Conservation (phyloP, 148 eudicot genomes). For the Rhododendron henanense region DNA sequence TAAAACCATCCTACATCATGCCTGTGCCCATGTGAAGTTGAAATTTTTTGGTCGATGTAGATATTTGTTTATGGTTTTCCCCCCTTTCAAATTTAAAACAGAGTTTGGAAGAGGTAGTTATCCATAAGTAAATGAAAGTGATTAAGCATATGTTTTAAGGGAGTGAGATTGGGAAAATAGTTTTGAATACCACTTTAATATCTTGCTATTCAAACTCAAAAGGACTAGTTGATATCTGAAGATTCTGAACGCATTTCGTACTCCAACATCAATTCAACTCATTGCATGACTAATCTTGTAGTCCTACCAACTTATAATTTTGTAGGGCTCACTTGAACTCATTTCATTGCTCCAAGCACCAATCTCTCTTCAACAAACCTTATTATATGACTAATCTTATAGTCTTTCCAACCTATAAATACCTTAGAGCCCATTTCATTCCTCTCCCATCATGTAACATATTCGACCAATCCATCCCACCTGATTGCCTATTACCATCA, state of each 20-base stretch:
- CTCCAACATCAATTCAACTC: neutral
- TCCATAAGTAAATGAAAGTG: neutral
- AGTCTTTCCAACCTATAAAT: neutral
- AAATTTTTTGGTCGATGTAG: neutral
- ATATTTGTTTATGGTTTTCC: neutral
- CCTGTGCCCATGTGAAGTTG: neutral
- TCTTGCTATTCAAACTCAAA: neutral
- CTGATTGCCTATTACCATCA: neutral
- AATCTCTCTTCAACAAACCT: neutral
- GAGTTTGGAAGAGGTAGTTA: neutral
- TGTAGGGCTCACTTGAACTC: neutral
- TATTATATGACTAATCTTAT: neutral
- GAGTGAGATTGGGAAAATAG: neutral
- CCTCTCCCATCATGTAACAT: neutral
- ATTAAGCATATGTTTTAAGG: neutral
- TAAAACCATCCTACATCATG: too few relatives aligned
- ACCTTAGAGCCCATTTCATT: neutral
- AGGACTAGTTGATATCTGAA: neutral
- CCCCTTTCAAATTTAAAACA: neutral
- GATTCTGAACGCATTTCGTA: neutral
- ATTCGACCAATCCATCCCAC: neutral
- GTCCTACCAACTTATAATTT: neutral
- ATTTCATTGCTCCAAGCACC: neutral
- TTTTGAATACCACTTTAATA: neutral
- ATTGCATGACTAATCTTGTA: neutral